Conservation (phyloP, 208 protist species). For the Zelonia costaricensis region DNA sequence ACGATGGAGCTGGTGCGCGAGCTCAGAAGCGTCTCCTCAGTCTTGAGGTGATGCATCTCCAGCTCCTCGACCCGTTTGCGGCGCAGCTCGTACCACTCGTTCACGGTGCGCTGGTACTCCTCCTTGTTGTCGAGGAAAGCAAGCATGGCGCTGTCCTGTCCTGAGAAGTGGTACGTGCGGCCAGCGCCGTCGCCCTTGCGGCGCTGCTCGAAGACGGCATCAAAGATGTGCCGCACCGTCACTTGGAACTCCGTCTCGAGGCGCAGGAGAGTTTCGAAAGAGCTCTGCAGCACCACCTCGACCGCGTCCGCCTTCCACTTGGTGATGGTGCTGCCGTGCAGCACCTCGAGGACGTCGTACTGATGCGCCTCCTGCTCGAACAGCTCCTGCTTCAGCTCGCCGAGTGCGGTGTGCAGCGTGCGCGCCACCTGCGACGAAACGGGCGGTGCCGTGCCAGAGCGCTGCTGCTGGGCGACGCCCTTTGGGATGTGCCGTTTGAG, state of each 20-base stretch:
- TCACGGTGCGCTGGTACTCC: conserved; percentile 77
- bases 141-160: conserved; percentile 41
- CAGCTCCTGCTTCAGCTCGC: conserved; percentile 49
- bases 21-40: conserved; percentile 63
- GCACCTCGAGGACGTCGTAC: conserved; percentile 68
- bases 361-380: conserved; percentile 77
- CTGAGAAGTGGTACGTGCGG: conserved; percentile 14
- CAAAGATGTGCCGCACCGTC: conserved; percentile 66
- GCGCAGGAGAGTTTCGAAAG: conserved; percentile 76
- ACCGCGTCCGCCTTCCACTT: conserved; percentile 81
- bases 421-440: conserved; percentile 14
- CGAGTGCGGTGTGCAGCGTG: conserved; percentile 40
- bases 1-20: conserved; percentile 49
- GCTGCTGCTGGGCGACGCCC: conserved; percentile 10
- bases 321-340: conserved; percentile 61
- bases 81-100: conserved; percentile 80
- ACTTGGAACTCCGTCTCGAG: conserved; percentile 82
- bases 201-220: conserved; percentile 65
- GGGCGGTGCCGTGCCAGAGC: neutral
- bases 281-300: conserved; percentile 73
- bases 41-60: conserved; percentile 67
- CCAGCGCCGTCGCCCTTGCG: conserved; percentile 46
- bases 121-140: conserved; percentile 75
- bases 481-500: conserved; percentile 55
- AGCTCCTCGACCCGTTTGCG: conserved; percentile 79